Percentiles rank a stretch among this genome's conserved stretches.
Evolutionary conservation across 768 basidiomycete genomes (phyloP).

Genomic region (Leccinum pellstonianum): DNA sequence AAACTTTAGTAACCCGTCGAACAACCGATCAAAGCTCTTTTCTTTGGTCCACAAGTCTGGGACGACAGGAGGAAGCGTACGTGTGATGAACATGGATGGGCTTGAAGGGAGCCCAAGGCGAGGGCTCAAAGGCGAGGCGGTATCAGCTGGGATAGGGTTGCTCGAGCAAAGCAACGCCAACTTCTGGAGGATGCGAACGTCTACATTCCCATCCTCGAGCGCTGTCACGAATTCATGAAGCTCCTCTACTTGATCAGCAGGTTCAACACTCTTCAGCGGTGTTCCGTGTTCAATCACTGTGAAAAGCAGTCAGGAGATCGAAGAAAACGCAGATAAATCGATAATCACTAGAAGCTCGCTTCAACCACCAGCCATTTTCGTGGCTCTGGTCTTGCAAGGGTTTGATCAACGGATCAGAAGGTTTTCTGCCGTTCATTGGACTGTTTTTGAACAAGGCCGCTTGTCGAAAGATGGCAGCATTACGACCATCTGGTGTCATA

Average conservation of each 20-base stretch:
- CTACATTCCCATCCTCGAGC: slow-evolving; percentile 52
- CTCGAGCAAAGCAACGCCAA: slow-evolving; percentile 61
- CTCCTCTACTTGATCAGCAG: slow-evolving; percentile 45
- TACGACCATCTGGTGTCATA: slow-evolving; percentile 64
- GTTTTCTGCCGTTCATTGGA: slow-evolving; percentile 55
- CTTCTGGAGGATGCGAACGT: slow-evolving; percentile 58
- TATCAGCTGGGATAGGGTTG: slow-evolving; percentile 46
- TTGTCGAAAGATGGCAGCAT: slow-evolving; percentile 60
- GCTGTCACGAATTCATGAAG: slow-evolving; percentile 52
- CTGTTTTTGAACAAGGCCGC: slow-evolving; percentile 82
- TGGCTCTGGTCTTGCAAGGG: slow-evolving; percentile 64
- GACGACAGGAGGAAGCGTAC: slow-evolving; percentile 41
- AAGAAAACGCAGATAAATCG: background rate
- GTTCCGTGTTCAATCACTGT: slow-evolving; percentile 46
- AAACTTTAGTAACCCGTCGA: slow-evolving; percentile 60
- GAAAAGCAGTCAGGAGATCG: slow-evolving; percentile 11
- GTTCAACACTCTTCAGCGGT: slow-evolving; percentile 39
- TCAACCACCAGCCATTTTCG: slow-evolving; percentile 84
- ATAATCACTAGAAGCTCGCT: slow-evolving; percentile 65
- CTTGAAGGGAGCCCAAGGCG: slow-evolving; percentile 50
- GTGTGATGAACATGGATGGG: slow-evolving; percentile 53
- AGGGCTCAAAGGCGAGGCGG: slow-evolving; percentile 54
- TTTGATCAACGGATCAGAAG: slow-evolving; percentile 62
- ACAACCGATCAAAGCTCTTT: slow-evolving; percentile 67
- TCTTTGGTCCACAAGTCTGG: slow-evolving; percentile 71